Evolutionary conservation across 2,329 filamentous ascomycete genomes (phyloP), one percentile per base, ranked within the genome.

Genomic region (Harringtonia aguacate): DNA sequence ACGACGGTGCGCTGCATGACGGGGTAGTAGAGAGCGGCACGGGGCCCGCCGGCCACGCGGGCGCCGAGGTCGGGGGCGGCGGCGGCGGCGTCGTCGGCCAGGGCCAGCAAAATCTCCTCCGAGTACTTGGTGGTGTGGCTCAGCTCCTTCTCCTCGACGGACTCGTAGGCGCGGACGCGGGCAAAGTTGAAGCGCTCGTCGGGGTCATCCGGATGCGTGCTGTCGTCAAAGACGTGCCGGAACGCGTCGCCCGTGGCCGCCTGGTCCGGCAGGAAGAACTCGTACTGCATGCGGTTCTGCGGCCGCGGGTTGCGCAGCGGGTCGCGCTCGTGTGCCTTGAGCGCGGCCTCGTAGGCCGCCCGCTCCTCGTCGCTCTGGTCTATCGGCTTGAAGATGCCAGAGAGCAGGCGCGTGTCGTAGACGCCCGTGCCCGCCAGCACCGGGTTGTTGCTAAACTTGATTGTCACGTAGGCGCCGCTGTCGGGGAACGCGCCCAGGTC

Each of bases 401-500:
- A 73, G 38, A 80, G 70, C 22, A 84, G 67, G 31, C 80, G 77
- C 39, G 64, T 66, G 57, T 82, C 77, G 58, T 81, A 83, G 36
- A 62, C 61, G 44, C 68, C 65, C 10, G 71, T 63, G 43, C 50
- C 47, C 20, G 50, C 36, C 24, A 81, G 71, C 15, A 83, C 73
- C 4, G 80, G 80, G 56, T 80, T 81, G 50, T 73, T 77, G 41
- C 72, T 70, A 60, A 84, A 83, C 60, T 84, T 84, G 63, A 84
- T 69, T 14, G 79, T 77, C 50, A 82, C 75, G 56, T 84, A 84
- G 48, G 79, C 78, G 44, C 80, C 79, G 3, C 75, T 76, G 58
- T 84, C 80, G 39, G 79, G 78, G 64, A 82, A 81, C n/a, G 77
- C 74, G 47, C 81, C 75, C 35, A 80, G 68, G 54, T 84, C 80